These are phyloP conservation scores for Saccharomycopsis guyanensis DNA, from an alignment of 805 yeast species.

Conservation along the genomic window DNA sequence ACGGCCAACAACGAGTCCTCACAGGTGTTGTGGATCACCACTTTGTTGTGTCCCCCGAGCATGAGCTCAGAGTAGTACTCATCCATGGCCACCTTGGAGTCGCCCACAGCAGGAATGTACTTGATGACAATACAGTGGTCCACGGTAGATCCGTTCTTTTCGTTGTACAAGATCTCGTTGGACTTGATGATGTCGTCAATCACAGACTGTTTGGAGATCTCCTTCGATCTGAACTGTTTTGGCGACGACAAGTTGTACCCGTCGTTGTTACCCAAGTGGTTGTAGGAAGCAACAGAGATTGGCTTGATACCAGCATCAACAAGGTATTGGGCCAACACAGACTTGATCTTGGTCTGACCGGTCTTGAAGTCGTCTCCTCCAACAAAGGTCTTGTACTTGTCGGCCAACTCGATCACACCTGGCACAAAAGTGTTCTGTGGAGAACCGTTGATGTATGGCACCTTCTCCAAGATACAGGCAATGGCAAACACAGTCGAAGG, in stretches of 20 bases:
- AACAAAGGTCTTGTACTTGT: conserved; percentile 62
- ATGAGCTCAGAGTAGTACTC: conserved; percentile 94
- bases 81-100: conserved; percentile 96
- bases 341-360: conserved; percentile 93
- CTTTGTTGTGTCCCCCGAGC: conserved; percentile 96
- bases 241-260: conserved; percentile 90
- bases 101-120: conserved; percentile 91
- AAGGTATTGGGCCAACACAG: conserved; percentile 92
- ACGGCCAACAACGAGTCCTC: conserved; percentile 94
- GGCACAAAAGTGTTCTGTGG: conserved; percentile 98
- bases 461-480: conserved; percentile 81
- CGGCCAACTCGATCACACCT: conserved; percentile 87
- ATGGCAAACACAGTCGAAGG: conserved; percentile 94
- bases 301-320: conserved; percentile 98
- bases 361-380: conserved; percentile 98
- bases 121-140: conserved; percentile 96
- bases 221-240: conserved; percentile 90
- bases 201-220: conserved; percentile 86
- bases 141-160: conserved; percentile 65
- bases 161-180: conserved; percentile 76
- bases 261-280: conserved; percentile 94
- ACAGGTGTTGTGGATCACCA: conserved; percentile 90
- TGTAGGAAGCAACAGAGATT: conserved; percentile 87
- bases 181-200: conserved; percentile 92
- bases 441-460: conserved; percentile 91